Evolutionary conservation across 2,329 filamentous ascomycete species (phyloP), one percentile per base, ranked within the genome.

Genomic region (Lachnellula willkommii): DNA sequence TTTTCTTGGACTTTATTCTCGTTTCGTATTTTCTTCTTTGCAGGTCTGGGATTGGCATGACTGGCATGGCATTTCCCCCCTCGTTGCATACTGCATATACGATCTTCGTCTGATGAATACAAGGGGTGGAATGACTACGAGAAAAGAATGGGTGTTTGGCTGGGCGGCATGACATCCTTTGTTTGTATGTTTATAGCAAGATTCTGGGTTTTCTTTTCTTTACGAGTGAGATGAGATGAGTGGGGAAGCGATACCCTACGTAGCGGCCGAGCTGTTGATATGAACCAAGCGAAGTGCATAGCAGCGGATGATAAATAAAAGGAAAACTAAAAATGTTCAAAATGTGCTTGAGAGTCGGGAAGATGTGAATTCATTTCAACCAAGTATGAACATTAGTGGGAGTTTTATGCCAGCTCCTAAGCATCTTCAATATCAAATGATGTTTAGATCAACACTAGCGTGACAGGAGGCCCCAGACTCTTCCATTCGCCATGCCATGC

Each of bases 11-110:
- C 45, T 54, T 57, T 42, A 54, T 54, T 58, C 54, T 53, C 55
- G 50, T 59, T 55, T 47, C 42, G 45, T 55, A 49, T 47, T 58
- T 52, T 52, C 48, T 45, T 9, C 20, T 45, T 45, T 15, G n/a
- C 17, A 20, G 58, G 53, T 57, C 58, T 52, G 56, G 50, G 51
- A 49, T 58, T 58, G 58, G 58, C 55, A 60, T 57, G 55, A 54
- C 59, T 58, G 54, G 56, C 56, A 57, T 55, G 56, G 47, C 52
- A 48, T 9, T 55, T 36, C 42, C 5, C 42, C 28, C 28, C 9
- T 32, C 28, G 9, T 60, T 47, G 55, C 50, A 55, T 53, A 56
- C 46, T 57, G 40, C 48, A 50, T 50, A 52, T 53, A 54, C 43
- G 28, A 32, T 32, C 28, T 12, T 32, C 28, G 9, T 54, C 51